phyloP scores from a whole-genome alignment of 169 alveolate genomes.

The Amoebophrya sp. region DNA sequence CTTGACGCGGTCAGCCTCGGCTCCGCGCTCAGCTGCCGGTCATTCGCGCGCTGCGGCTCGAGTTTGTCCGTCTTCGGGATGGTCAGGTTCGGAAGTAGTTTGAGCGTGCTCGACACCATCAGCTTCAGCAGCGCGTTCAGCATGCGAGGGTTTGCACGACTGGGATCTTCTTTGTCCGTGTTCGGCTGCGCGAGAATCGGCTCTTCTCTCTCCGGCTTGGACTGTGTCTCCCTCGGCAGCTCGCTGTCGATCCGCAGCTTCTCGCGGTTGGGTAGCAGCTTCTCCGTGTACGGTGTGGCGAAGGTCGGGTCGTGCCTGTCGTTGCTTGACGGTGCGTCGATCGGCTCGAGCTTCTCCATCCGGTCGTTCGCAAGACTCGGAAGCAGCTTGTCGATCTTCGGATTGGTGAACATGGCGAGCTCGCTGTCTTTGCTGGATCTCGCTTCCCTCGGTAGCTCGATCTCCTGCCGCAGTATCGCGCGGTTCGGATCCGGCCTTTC shows the following conservation, averaged over 20 bases:
- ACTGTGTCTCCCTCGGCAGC: background rate
- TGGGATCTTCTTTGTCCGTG: slow-evolving; percentile 7
- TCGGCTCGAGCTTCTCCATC: background rate
- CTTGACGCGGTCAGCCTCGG: background rate
- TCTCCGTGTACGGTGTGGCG: background rate
- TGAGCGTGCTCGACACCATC: background rate
- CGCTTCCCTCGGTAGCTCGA: background rate
- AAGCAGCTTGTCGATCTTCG: background rate
- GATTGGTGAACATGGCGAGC: background rate
- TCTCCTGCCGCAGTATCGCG: background rate
- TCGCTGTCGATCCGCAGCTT: slow-evolving; percentile 17
- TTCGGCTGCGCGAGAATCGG: background rate
- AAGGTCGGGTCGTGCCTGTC: slow-evolving; percentile 17
- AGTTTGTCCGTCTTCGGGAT: background rate
- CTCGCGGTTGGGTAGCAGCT: slow-evolving; percentile 13
- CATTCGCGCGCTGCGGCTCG: slow-evolving; percentile 27
- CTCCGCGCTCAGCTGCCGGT: background rate
- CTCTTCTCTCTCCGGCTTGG: background rate
- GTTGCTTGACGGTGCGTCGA: background rate
- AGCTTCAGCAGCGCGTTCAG: background rate
- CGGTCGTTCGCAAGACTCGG: background rate
- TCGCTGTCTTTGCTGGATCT: background rate
- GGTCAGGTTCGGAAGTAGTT: background rate
- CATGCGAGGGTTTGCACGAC: background rate
- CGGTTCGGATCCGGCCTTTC: background rate